These are phyloP conservation scores for Linnemannia hyalina DNA, from an alignment of 192 early-diverging fungal genomes.

Conservation along the genomic window DNA sequence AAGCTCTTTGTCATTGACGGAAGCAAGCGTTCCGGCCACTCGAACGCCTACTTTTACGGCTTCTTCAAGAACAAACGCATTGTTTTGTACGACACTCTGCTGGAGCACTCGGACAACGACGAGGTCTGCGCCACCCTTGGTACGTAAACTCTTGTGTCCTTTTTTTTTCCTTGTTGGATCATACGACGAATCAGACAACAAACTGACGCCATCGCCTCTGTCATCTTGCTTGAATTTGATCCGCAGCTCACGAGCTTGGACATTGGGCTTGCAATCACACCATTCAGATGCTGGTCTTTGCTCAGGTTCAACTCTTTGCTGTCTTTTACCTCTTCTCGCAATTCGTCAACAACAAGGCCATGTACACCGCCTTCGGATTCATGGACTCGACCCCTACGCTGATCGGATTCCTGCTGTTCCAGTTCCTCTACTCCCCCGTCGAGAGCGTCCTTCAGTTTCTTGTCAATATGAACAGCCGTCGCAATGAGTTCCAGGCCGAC, in stretches of 20 bases:
- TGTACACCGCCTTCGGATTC: constrained; percentile 94
- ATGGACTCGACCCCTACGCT: constrained; percentile 73
- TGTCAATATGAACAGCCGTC: constrained; percentile 83
- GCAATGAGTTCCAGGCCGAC: constrained; percentile 96
- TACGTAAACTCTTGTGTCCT: constrained; percentile 45
- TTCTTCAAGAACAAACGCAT: constrained; percentile 98
- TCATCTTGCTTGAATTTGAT: background rate
- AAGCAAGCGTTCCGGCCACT: constrained; percentile 90
- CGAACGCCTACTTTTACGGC: constrained; percentile 97
- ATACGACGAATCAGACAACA: too few relatives aligned
- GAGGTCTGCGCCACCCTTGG: constrained; percentile 96
- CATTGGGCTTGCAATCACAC: constrained; percentile 95
- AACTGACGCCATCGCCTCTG: background rate
- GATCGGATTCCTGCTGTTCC: constrained; percentile 94
- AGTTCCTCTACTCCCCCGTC: constrained; percentile 86
- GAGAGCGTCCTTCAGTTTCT: constrained; percentile 82
- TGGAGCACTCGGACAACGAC: constrained; percentile 84
- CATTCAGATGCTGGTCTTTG: constrained; percentile 76
- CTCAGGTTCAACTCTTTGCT: constrained; percentile 82
- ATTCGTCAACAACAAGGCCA: constrained; percentile 75
- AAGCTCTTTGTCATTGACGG: constrained; percentile 98
- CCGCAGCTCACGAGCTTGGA: constrained; percentile 91
- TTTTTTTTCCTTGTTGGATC: background rate
- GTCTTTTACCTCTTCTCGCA: constrained; percentile 85
- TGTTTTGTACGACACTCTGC: constrained; percentile 93